Evolutionary conservation across 495 filamentous ascomycete species (phyloP), one percentile per base, ranked within the genome.

Genomic region (Friedmanniomyces endolithicus): DNA sequence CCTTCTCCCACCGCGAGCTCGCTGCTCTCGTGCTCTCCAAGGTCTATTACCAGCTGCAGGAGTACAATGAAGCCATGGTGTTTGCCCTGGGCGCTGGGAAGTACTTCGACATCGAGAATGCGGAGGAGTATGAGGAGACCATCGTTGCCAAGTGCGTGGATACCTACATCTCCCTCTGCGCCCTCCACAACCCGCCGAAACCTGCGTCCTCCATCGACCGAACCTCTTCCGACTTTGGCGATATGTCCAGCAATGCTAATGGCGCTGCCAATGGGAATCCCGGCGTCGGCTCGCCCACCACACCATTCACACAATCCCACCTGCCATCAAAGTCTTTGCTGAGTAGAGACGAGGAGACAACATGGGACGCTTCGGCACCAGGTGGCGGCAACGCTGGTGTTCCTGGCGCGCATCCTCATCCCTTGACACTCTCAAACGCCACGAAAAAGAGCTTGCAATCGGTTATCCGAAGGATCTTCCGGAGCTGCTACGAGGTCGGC

Each of bases 61-160:
- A 94, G 71, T 97, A 97, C 72, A 89, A 96, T 66, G 92, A 97
- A 77, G 95, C 90, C 69, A 97, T 99, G 94, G 84, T 86, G 22
- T 95, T 99, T 71, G 94, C 94, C 48, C 78, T 99, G 12, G 90
- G 88, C 31, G 90, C 94, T 19, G 94, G 94, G 35, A 90, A 95
- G 62, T 78, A 96, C 23, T 96, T 99, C 74, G 83, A 92, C 73
- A 76, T 99, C 53, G 86, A 95, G 59, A 80, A 83, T 52, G 83
- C 85, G 47, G 87, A 89, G 67, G 94, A 99, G 75, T 99, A 94
- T 67, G 94, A 97, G 68, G 89, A 99, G 73, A 99, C 94, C 27
- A 97, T 99, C 66, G 35, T 59, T 81, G 82, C 90, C 20, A 95
- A 92, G 78, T 99, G 94, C 66, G 81, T 99, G 63, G 94, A 99